Percentiles rank a stretch among this genome's conserved stretches.
Evolutionary conservation across 768 basidiomycete genomes (phyloP).

Genomic region (Pholiota microspora): DNA sequence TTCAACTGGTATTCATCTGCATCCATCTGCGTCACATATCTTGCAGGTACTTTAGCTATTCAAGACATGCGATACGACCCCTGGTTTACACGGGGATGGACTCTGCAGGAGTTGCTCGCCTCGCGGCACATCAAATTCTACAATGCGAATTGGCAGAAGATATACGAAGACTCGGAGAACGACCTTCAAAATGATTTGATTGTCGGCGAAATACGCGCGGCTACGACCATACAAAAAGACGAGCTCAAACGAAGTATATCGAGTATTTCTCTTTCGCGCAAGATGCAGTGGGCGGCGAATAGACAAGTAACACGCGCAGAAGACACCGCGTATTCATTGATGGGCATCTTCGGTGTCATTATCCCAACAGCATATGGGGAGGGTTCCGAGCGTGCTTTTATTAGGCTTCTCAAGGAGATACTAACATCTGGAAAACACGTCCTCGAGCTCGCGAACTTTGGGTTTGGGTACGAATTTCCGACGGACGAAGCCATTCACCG

Average conservation of each 20-base stretch:
- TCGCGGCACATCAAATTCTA: not conserved
- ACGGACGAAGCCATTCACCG: not conserved
- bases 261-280: not conserved
- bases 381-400: not conserved
- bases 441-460: not conserved
- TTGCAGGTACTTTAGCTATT: not conserved
- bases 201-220: not conserved
- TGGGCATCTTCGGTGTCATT: not conserved
- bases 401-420: not conserved
- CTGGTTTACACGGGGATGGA: constrained; percentile 6
- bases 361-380: constrained; percentile 2
- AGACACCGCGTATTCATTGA: not conserved
- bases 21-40: constrained; percentile 1
- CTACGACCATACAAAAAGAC: not conserved
- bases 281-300: not conserved
- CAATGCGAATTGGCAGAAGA: not conserved
- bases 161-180: not conserved
- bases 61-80: not conserved
- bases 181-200: not conserved
- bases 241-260: not conserved
- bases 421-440: not conserved
- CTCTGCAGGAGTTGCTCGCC: constrained; percentile 4
- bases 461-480: not conserved
- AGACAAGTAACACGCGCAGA: not conserved
- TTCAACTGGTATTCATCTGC: constrained; percentile 2